Evolutionary conservation across 768 basidiomycete genomes (phyloP), one percentile per base, ranked within the genome.

Genomic region (Lentinula raphanica): DNA sequence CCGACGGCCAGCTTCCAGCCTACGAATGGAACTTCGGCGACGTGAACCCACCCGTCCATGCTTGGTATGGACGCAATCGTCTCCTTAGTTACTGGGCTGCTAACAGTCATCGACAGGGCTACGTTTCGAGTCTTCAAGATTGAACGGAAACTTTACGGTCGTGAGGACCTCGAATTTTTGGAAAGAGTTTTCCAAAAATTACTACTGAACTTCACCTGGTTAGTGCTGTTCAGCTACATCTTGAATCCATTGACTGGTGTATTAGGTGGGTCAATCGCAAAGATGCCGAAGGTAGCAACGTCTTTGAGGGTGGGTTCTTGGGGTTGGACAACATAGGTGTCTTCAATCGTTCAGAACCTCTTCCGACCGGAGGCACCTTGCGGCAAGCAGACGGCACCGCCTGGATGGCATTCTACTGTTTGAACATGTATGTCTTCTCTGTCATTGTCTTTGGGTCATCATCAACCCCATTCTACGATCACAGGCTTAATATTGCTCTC

Each of bases 11-110:
- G 67, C 90, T 99, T 58, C 97, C 97, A 3, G 97, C 97, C 0
- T 99, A 98, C 70, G 97, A 99, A 71, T 99, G 97, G 97, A 98
- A 99, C 69, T 98, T 97, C 66, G 84, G 88, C 50, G 97, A 99
- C 69, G 97, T 98, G 62, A 98, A 99, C 70, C 97, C 97, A 8
- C 97, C 97, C 12, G 97, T 99, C 3, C 97, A 99, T 72, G 97
- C 97, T 8, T 99, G 97, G 94, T 87, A 64, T 55, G 77, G 66
- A 17, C 38, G 7, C 46, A 35, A 50, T 36, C n/a, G 40, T 59
- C 31, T 12, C 35, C 38, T 32, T 21, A 59, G 13, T 31, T 35
- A 3, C 17, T 13, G 3, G 35, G 23, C 3, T 38, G 1, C n/a
- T 13, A 12, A 8, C 29, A 11, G 9, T 21, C 19, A n/a, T 11